These are phyloP conservation scores for Colletotrichum tabaci DNA, from an alignment of 2,329 filamentous ascomycete species.

Conservation along the genomic window DNA sequence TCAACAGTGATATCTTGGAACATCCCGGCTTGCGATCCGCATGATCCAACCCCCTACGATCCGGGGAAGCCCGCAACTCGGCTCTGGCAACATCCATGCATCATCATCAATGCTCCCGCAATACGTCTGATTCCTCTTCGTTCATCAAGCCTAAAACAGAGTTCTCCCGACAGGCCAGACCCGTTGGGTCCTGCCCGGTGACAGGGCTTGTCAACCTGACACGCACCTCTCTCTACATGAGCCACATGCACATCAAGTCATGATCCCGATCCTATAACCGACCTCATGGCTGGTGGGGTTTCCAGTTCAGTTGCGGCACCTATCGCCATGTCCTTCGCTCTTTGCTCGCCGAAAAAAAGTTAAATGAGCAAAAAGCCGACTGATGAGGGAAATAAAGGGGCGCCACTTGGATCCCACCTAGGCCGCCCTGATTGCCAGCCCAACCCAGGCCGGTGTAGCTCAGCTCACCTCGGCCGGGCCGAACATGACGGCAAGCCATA, in stretches of 20 bases:
- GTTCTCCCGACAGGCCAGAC: background rate
- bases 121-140: background rate
- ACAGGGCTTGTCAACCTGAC: conserved; percentile 17
- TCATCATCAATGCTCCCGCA: conserved; percentile 18
- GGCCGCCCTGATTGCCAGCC: background rate
- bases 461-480: background rate
- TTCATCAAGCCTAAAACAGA: background rate
- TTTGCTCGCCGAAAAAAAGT: background rate
- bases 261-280: background rate
- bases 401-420: background rate
- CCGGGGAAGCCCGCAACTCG: conserved; percentile 23
- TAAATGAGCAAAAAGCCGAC: background rate
- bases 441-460: background rate
- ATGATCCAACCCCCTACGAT: conserved; percentile 9
- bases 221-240: background rate
- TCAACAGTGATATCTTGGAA: background rate
- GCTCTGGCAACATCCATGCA: conserved; percentile 36
- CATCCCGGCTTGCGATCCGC: conserved; percentile 5
- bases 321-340: background rate
- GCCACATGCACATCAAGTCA: background rate
- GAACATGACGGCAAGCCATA: background rate
- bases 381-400: background rate
- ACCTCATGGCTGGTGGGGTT: background rate
- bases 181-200: background rate
- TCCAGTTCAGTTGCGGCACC: background rate